A percentile compares a stretch with the other conserved stretches of the same genome.
Conservation (phyloP, 2,329 filamentous ascomycete genomes). For the Colletotrichum truncatum region DNA sequence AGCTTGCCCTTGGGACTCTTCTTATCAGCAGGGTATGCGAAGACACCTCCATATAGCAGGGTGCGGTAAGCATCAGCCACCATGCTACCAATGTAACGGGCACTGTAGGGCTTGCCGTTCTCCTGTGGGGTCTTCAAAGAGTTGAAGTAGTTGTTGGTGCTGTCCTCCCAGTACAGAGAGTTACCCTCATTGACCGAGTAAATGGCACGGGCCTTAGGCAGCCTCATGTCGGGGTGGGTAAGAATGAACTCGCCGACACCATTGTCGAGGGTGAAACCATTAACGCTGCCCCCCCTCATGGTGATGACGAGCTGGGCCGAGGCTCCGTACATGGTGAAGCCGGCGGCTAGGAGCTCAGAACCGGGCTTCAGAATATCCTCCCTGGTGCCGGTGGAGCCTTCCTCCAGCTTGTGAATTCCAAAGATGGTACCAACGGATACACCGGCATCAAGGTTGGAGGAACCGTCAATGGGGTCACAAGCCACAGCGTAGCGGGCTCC, state of each 20-base stretch:
- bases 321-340: conserved; percentile 99
- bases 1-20: conserved; percentile 99
- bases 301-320: conserved; percentile 96
- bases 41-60: conserved; percentile 93
- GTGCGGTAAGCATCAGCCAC: conserved; percentile 98
- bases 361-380: conserved; percentile 91
- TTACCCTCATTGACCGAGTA: conserved; percentile 99
- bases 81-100: conserved; percentile 97
- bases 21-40: conserved; percentile 96
- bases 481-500: conserved; percentile 92
- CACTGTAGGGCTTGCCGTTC: conserved; percentile 88
- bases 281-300: conserved; percentile 91
- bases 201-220: conserved; percentile 83
- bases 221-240: conserved; percentile 92
- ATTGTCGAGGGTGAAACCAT: conserved; percentile 98
- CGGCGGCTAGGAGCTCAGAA: conserved; percentile 89
- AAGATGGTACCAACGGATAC: conserved; percentile 99
- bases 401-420: conserved; percentile 88
- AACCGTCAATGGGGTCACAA: conserved; percentile 98
- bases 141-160: conserved; percentile 88
- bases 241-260: conserved; percentile 98
- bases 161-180: conserved; percentile 93
- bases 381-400: conserved; percentile 76
- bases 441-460: conserved; percentile 96
- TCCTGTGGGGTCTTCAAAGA: conserved; percentile 83